Evolutionary conservation across 164 flowering plant genomes (phyloP), one percentile per base, ranked within the genome.

Genomic region (Vitis riparia): DNA sequence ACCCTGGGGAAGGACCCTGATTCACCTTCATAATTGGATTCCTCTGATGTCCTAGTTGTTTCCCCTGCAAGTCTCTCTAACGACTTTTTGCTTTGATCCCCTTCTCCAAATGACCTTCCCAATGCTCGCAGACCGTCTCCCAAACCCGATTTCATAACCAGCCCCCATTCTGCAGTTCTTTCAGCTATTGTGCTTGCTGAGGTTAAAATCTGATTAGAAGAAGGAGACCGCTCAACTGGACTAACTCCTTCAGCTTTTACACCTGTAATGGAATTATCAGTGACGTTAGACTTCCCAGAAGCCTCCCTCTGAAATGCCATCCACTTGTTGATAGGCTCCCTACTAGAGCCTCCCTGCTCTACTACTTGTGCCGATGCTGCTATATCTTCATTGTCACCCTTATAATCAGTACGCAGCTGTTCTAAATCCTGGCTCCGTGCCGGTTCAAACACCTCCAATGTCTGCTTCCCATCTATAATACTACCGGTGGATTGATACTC

Each of bases 151-250:
- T 62, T 72, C 63, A 85, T 71, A 9, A 57, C 68, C 4, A 81
- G 66, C 6, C 88, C 88, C 88, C 88, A 85, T 63, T 81, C 86
- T 15, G 88, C 88, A 4, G 83, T 73, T 69, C 88, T 76, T 49
- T 79, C 75, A 1, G 76, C 81, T 63, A 85, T 37, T 37, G 7
- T 85, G 65, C 29, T 71, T 8, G 79, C 77, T 49, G 69, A 76
- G 0, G 65, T 69, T n/a, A 58, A 13, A 13, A 74, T 70, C 1
- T 57, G 11, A 47, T 63, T 63, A 17, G 29, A 9, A 4, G 62
- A 55, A 9, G 67, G n/a, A 11, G 71, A 47, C 17, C 14, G 44
- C 23, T 51, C 63, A 11, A 11, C 56, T 53, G 14, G n/a, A 11
- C 15, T n/a, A 11, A 14, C n/a, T 14, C 56, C 7, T 14, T n/a